Conservation (phyloP, 768 basidiomycete genomes). For the Infundibulicybe gibba region DNA sequence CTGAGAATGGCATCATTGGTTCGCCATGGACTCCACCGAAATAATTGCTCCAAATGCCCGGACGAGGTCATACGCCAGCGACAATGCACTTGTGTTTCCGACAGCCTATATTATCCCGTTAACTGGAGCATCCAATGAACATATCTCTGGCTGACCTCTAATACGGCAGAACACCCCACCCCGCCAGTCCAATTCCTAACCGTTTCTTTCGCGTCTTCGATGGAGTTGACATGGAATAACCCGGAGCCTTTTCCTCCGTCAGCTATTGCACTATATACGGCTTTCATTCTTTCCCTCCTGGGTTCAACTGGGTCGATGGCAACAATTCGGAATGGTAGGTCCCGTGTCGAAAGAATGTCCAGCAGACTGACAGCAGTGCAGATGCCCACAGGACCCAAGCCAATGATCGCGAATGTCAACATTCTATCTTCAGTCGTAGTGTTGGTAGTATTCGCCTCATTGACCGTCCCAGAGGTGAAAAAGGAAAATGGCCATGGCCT, state of each 20-base stretch:
- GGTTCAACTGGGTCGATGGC: conserved; percentile 59
- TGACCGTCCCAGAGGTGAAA: conserved; percentile 18
- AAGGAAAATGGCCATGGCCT: conserved; percentile 56
- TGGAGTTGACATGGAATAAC: conserved; percentile 45
- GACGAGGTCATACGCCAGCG: conserved; percentile 66
- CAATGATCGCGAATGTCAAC: conserved; percentile 64
- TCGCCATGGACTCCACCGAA: conserved; percentile 73
- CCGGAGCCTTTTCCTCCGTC: conserved; percentile 40
- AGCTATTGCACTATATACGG: conserved; percentile 50
- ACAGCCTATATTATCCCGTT: conserved; percentile 48
- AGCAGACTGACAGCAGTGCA: conserved; percentile 65
- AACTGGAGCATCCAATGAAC: not conserved
- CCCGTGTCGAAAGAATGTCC: conserved; percentile 47
- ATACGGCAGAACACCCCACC: conserved; percentile 58
- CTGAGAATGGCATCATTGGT: conserved; percentile 50
- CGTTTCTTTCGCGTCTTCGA: conserved; percentile 47
- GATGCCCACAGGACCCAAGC: conserved; percentile 77
- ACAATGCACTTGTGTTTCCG: conserved; percentile 61
- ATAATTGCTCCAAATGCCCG: conserved; percentile 72
- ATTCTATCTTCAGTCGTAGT: conserved; percentile 43
- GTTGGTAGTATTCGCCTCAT: conserved; percentile 15
- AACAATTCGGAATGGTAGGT: conserved; percentile 50
- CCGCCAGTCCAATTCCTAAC: conserved; percentile 51
- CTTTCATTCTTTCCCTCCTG: conserved; percentile 56
- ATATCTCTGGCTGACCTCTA: conserved; percentile 48